Conservation (phyloP, 2,329 filamentous ascomycete genomes). For the Laburnicola sp. region DNA sequence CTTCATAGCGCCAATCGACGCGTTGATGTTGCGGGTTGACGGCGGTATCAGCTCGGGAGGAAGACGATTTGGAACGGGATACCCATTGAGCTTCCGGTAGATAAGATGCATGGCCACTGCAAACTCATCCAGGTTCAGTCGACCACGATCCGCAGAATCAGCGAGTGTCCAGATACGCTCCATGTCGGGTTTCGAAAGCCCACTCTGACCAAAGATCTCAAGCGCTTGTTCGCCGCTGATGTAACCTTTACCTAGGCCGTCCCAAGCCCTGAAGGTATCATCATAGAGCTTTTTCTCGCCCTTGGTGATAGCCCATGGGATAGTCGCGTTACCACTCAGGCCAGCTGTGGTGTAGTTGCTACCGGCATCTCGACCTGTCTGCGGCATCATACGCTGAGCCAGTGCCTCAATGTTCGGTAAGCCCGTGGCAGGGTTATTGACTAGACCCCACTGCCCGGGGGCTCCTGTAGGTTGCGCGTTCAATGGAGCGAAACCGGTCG, state of each 20-base stretch:
- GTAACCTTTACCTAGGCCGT: slow-evolving; percentile 88
- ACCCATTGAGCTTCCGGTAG: slow-evolving; percentile 94
- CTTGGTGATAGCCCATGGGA: slow-evolving; percentile 98
- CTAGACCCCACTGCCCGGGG: slow-evolving; percentile 97
- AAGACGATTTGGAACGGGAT: slow-evolving; percentile 83
- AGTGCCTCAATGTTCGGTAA: slow-evolving; percentile 92
- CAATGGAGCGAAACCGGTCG: slow-evolving; percentile 67
- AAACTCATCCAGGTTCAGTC: slow-evolving; percentile 94
- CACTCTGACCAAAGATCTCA: slow-evolving; percentile 96
- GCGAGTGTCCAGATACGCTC: slow-evolving; percentile 94
- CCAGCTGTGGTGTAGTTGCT: slow-evolving; percentile 80
- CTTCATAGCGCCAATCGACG: slow-evolving; percentile 92
- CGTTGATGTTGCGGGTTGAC: slow-evolving; percentile 88
- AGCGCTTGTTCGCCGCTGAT: slow-evolving; percentile 92
- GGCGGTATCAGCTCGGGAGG: slow-evolving; percentile 92
- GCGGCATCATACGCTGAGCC: slow-evolving; percentile 95
- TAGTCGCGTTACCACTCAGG: slow-evolving; percentile 88
- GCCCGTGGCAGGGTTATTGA: slow-evolving; percentile 87
- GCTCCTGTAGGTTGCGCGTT: slow-evolving; percentile 93
- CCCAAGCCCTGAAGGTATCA: slow-evolving; percentile 92
- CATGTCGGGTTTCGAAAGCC: slow-evolving; percentile 84
- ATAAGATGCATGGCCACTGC: slow-evolving; percentile 99
- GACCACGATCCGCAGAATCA: slow-evolving; percentile 90
- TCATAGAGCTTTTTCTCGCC: slow-evolving; percentile 98
- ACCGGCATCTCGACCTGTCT: slow-evolving; percentile 78